Percentiles rank a stretch among this genome's conserved stretches.
Conservation (phyloP, 1,139 yeast species). For the Debaryomyces robertsiae region DNA sequence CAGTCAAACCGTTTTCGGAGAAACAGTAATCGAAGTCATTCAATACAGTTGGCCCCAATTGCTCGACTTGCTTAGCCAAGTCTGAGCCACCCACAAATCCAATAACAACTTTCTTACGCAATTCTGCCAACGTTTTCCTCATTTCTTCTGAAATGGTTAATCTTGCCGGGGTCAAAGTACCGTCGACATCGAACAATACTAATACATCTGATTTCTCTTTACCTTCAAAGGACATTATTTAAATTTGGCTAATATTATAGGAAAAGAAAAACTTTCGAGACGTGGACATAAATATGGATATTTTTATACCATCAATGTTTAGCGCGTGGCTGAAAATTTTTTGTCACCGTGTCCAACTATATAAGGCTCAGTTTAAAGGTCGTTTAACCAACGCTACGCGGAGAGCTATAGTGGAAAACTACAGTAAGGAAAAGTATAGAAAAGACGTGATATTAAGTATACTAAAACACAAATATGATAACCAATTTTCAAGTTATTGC, state of each 20-base stretch:
- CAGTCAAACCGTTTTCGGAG: slow-evolving; percentile 97
- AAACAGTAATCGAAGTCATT: slow-evolving; percentile 91
- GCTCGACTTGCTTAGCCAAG: slow-evolving; percentile 92
- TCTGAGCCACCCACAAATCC: slow-evolving; percentile 99
- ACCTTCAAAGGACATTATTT: slow-evolving; percentile 52
- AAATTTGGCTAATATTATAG: not conserved
- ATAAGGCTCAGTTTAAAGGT: no score
- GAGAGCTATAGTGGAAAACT: no score
- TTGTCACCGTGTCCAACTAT: slow-evolving; percentile 6
- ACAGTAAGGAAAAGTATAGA: not conserved
- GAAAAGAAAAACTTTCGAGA: not conserved
- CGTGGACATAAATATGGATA: slow-evolving; percentile 1
- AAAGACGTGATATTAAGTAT: slow-evolving; percentile 12
- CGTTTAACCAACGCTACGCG: no score
- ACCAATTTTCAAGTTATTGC: slow-evolving; percentile 13
- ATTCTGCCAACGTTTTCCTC: slow-evolving; percentile 64
- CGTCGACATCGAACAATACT: slow-evolving; percentile 96
- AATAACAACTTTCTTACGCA: slow-evolving; percentile 88
- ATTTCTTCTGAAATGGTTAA: slow-evolving; percentile 79
- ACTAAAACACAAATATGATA: slow-evolving; percentile 12
- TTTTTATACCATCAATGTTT: slow-evolving; percentile 2
- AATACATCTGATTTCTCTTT: slow-evolving; percentile 60
- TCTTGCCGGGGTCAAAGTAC: slow-evolving; percentile 98
- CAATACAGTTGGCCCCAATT: slow-evolving; percentile 79
- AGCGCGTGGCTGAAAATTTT: slow-evolving; percentile 9